Evolutionary conservation across 1,139 yeast genomes (phyloP).

Genomic region (Pichia sp.): DNA sequence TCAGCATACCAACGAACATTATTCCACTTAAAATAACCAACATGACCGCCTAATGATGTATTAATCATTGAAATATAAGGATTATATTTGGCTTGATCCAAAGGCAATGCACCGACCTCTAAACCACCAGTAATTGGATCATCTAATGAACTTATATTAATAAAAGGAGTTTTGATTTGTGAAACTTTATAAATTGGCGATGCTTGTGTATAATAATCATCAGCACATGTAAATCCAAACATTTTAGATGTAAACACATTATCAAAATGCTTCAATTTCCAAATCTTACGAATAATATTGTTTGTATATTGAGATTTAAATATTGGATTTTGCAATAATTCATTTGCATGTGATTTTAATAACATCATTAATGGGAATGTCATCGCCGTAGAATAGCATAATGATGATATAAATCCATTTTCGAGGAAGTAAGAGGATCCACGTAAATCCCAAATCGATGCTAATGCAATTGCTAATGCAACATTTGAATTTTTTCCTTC

Average conservation of each 20-base stretch:
- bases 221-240: conserved; percentile 65
- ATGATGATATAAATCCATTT: conserved; percentile 51
- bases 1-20: conserved; percentile 51
- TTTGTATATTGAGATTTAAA: conserved; percentile 28
- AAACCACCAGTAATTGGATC: conserved; percentile 72
- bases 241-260: conserved; percentile 62
- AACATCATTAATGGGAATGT: conserved; percentile 58
- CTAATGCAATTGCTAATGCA: conserved; percentile 61
- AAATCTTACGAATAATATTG: conserved; percentile 14
- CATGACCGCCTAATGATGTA: conserved; percentile 83
- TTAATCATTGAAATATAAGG: conserved; percentile 64
- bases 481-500: conserved; percentile 51
- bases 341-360: conserved; percentile 54
- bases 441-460: conserved; percentile 81
- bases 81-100: conserved; percentile 51
- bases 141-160: conserved; percentile 66
- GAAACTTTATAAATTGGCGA: conserved; percentile 56
- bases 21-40: conserved; percentile 53
- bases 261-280: conserved; percentile 58
- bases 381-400: conserved; percentile 61
- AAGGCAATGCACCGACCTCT: conserved; percentile 49
- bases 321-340: conserved; percentile 39
- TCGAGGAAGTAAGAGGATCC: conserved; percentile 49
- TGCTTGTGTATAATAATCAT: conserved; percentile 66
- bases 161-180: conserved; percentile 57